Percentiles rank a stretch among this genome's conserved stretches.
Evolutionary conservation across 148 eudicot genomes (phyloP).

Genomic region (Rhododendron williamsianum): DNA sequence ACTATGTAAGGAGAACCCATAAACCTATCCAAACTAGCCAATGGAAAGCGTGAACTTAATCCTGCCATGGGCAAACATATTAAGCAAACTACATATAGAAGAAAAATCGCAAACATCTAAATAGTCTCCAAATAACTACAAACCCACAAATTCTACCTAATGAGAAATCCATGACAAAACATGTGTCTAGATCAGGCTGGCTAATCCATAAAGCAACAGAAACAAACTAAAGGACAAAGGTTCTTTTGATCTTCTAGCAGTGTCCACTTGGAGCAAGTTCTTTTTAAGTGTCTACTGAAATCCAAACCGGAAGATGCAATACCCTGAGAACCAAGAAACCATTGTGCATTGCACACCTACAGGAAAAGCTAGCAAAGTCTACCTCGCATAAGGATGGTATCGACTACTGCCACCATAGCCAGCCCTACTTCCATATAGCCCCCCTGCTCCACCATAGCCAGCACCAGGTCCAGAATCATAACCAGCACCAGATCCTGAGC

Average conservation of each 20-base stretch:
- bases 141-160: conserved; percentile 10
- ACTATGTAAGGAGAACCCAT: background rate
- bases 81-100: background rate
- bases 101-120: conserved; percentile 5
- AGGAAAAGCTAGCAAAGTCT: conserved; percentile 14
- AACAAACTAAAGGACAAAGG: background rate
- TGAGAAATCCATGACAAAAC: background rate
- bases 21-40: background rate
- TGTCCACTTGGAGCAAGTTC: conserved; percentile 11
- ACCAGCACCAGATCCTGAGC: conserved; percentile 21
- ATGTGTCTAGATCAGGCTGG: background rate
- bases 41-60: background rate
- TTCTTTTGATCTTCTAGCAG: conserved; percentile 12
- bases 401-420: conserved; percentile 33
- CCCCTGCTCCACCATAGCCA: conserved; percentile 28
- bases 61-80: background rate
- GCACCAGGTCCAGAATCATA: conserved; percentile 25
- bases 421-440: conserved; percentile 28
- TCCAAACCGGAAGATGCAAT: conserved; percentile 13
- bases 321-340: background rate
- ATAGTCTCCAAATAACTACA: conserved; percentile 1
- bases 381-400: conserved; percentile 32
- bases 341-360: background rate
- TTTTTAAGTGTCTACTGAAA: conserved; percentile 2
- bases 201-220: conserved; percentile 1